Evolutionary conservation across 331 rosid genomes (phyloP).

Genomic region (Phaseolus coccineus): DNA sequence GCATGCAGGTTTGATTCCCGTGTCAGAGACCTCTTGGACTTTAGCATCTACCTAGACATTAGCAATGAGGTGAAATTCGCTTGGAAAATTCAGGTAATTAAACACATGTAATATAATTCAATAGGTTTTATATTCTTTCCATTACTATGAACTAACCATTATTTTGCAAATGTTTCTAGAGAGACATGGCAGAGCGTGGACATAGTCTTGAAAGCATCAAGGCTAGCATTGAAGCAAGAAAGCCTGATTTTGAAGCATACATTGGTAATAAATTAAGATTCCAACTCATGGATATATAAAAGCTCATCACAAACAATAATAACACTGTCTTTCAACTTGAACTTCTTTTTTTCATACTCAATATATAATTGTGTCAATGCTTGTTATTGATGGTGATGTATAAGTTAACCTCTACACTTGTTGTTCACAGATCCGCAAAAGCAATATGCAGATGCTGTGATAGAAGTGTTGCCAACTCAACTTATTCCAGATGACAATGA

Average conservation of each 20-base stretch:
- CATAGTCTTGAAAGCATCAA: constrained; percentile 99
- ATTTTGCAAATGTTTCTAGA: constrained; percentile 53
- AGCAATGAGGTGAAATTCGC: constrained; percentile 98
- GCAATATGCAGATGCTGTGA: constrained; percentile 97
- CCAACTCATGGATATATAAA: background rate
- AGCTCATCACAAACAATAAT: background rate
- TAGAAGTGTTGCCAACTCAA: constrained; percentile 92
- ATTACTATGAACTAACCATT: constrained; percentile 15
- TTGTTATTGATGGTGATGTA: background rate
- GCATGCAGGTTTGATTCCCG: constrained; percentile 79
- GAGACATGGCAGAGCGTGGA: constrained; percentile 99
- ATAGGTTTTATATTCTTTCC: constrained; percentile 4
- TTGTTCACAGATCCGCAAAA: constrained; percentile 83
- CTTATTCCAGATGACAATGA: constrained; percentile 92
- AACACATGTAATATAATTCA: background rate
- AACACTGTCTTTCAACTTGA: background rate
- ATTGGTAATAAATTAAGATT: constrained; percentile 66
- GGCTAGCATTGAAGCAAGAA: constrained; percentile 97
- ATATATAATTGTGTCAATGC: too few relatives aligned
- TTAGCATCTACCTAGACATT: constrained; percentile 96
- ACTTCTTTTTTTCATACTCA: background rate
- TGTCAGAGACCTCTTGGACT: constrained; percentile 94
- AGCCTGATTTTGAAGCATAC: constrained; percentile 95
- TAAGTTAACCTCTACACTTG: constrained; percentile 21
- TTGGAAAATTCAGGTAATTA: constrained; percentile 96